Conservation (phyloP, 192 early-diverging fungal genomes). For the Spizellomyces punctatus region DNA sequence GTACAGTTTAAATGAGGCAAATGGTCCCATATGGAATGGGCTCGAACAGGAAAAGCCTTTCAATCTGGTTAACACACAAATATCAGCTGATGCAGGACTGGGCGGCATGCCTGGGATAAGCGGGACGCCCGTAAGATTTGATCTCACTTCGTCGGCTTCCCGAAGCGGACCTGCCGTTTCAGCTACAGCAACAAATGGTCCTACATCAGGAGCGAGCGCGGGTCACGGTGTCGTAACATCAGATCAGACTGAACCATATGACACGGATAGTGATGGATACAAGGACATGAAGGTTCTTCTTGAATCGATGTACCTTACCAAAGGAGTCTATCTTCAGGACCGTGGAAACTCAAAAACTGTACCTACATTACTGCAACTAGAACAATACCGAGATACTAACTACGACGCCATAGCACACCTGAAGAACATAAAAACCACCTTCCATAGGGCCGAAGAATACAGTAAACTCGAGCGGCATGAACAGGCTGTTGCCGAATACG, state of each 20-base stretch:
- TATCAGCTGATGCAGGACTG: not conserved
- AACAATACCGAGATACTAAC: slow-evolving; percentile 14
- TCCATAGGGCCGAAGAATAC: slow-evolving; percentile 14
- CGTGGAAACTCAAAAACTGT: slow-evolving; percentile 4
- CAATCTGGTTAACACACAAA: not conserved
- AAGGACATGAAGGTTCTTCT: slow-evolving; percentile 17
- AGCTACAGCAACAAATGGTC: not conserved
- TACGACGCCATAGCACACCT: not conserved
- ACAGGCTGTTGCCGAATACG: slow-evolving; percentile 27
- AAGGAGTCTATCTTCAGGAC: slow-evolving; percentile 21
- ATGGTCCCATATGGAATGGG: slow-evolving; percentile 29
- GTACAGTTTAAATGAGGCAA: slow-evolving; percentile 32
- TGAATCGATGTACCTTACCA: slow-evolving; percentile 10
- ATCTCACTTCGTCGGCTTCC: not conserved
- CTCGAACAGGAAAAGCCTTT: not conserved
- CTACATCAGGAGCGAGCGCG: not conserved
- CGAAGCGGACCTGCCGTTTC: too few species aligned
- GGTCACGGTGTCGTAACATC: not conserved
- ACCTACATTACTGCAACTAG: slow-evolving; percentile 23
- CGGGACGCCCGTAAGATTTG: not conserved
- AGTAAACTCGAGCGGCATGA: slow-evolving; percentile 1
- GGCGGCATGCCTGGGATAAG: slow-evolving; percentile 7
- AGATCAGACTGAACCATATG: not conserved
- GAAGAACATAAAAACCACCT: slow-evolving; percentile 3
- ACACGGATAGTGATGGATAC: slow-evolving; percentile 7